phyloP scores from a whole-genome alignment of 495 filamentous ascomycete species.

The Neurospora sp. region DNA sequence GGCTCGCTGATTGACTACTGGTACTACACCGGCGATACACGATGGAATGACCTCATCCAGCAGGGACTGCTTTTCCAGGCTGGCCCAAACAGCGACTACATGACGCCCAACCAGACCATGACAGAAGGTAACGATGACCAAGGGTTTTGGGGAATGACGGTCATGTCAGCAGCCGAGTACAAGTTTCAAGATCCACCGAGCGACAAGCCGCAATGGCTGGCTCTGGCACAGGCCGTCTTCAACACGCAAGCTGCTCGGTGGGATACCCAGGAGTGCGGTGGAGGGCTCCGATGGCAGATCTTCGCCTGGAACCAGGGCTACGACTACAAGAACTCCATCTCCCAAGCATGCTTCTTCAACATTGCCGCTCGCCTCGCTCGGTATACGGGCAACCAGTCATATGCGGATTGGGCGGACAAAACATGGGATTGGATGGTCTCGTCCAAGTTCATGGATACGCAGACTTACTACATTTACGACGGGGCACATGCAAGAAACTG shows the following conservation, averaged over 20 bases:
- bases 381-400: constrained; percentile 61
- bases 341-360: constrained; percentile 63
- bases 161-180: constrained; percentile 55
- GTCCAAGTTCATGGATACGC: constrained; percentile 35
- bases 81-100: constrained; percentile 49
- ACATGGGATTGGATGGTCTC: constrained; percentile 57
- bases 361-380: constrained; percentile 57
- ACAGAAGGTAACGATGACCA: constrained; percentile 61
- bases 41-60: constrained; percentile 46
- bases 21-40: constrained; percentile 51
- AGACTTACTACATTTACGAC: constrained; percentile 47
- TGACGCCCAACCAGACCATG: constrained; percentile 53
- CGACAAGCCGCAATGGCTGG: constrained; percentile 61
- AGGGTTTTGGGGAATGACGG: constrained; percentile 57
- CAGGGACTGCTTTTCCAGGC: constrained; percentile 51
- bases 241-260: constrained; percentile 63
- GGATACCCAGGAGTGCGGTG: constrained; percentile 56
- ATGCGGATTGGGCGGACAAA: constrained; percentile 59
- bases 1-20: constrained; percentile 57
- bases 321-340: constrained; percentile 64
- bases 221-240: constrained; percentile 69
- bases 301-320: constrained; percentile 71
- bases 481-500: constrained; percentile 45
- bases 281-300: constrained; percentile 79
- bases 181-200: constrained; percentile 49